Base-by-base conservation (phyloP, 2,329 filamentous ascomycete genomes). In the Elsinoe batatas region DNA sequence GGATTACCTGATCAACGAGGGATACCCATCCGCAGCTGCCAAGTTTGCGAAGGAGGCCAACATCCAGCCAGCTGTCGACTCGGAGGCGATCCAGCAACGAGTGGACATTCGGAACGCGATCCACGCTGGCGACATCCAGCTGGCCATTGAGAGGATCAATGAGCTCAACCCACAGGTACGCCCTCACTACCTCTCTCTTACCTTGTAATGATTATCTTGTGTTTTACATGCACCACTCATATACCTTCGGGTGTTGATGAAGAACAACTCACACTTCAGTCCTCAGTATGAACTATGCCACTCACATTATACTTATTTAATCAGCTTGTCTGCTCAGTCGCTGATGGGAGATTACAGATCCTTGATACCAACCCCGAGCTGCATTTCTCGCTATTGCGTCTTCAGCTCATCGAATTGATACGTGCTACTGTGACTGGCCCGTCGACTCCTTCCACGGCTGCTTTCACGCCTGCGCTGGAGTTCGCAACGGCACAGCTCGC, bases 171-270 rank as follows among this genome's bases (percentile, higher is more conserved):
- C 90, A 63, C 84, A 93, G 81, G 93, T 98, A 83, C 73, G 87
- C 70, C 26, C 32, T 58, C 56, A 40, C 20, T 33, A n/a, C 17
- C 33, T 37, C 20, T 55, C 51, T 46, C 59, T 51, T 44, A 59
- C 62, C 58, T 43, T 81, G 79, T 80, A 73, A 91, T 93, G 93
- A 98, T 98, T 95, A 95, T 78, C 88, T 30, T 78, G 79, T 86
- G 79, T 91, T 83, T 95, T 44, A 44, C 91, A 98, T 98, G 93
- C 93, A 98, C 93, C 93, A 98, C 93, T 90, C 93, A 89, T 93
- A 97, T 78, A 79, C 82, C 83, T 81, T 77, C 78, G 82, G 83
- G 84, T 49, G 62, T 81, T 74, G 93, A 94, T 94, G 91, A 97
- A 80, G 82, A 83, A 84, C 77, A 76, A 82, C 80, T 75, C 76